Percentiles rank a stretch among this genome's conserved stretches.
Evolutionary conservation across 164 flowering plant genomes (phyloP).

Genomic region (Vitis riparia): DNA sequence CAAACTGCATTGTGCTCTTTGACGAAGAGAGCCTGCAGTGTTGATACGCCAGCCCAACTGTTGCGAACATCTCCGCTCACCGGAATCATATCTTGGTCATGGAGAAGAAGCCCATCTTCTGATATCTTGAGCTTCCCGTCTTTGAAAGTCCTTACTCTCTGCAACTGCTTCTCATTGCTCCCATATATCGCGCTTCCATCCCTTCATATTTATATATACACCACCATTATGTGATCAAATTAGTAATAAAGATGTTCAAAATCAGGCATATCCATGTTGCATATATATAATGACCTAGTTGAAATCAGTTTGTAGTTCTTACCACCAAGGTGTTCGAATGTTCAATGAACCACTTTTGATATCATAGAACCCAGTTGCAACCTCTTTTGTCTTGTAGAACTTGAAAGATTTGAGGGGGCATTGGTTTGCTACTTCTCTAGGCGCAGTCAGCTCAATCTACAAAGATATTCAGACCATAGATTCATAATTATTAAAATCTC

Average conservation of each 20-base stretch:
- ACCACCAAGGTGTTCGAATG: slow-evolving; percentile 45
- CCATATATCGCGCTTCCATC: slow-evolving; percentile 65
- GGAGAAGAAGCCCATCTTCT: slow-evolving; percentile 44
- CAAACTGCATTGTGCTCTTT: slow-evolving; percentile 54
- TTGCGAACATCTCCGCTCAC: slow-evolving; percentile 58
- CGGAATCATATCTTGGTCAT: slow-evolving; percentile 40
- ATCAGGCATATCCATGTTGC: no score
- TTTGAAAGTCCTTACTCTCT: slow-evolving; percentile 46
- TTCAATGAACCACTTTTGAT: slow-evolving; percentile 19
- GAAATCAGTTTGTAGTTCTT: neutral
- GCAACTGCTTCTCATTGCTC: slow-evolving; percentile 29
- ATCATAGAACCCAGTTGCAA: slow-evolving; percentile 15
- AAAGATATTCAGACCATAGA: no score
- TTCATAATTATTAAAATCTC: no score
- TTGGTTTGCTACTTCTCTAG: slow-evolving; percentile 26
- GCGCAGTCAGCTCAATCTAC: slow-evolving; percentile 45
- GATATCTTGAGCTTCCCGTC: slow-evolving; percentile 53
- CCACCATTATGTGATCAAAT: neutral
- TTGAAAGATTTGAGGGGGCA: slow-evolving; percentile 54
- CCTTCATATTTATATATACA: slow-evolving; percentile 22
- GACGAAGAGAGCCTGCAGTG: slow-evolving; percentile 50
- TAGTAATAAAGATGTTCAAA: no score
- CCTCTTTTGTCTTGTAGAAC: slow-evolving; percentile 30
- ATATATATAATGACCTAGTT: neutral
- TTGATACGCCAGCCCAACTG: slow-evolving; percentile 54